These are phyloP conservation scores for Paramarasmius palmivorus DNA, from an alignment of 1,284 basidiomycete species.

Conservation along the genomic window DNA sequence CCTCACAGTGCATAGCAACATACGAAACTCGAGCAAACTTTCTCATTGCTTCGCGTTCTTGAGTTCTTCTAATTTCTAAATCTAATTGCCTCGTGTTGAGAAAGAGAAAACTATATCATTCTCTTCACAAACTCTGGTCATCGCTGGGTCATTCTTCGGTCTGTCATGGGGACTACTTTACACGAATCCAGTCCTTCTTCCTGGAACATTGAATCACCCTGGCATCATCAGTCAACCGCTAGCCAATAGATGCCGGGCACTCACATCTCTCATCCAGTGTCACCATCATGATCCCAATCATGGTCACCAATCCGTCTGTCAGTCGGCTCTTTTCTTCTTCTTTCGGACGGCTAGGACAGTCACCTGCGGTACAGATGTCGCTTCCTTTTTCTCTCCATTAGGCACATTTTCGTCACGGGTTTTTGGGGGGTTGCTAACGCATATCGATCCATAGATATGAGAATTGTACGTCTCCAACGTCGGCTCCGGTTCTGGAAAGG, in stretches of 20 bases:
- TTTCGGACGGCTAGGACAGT: constrained; percentile 61
- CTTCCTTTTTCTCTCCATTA: constrained; percentile 17
- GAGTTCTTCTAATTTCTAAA: too few relatives aligned
- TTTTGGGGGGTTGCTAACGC: constrained; percentile 41
- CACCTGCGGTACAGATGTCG: constrained; percentile 34
- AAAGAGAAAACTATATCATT: too few relatives aligned
- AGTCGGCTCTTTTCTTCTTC: constrained; percentile 54
- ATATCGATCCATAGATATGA: constrained; percentile 56
- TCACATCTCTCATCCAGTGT: constrained; percentile 3
- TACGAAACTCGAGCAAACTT: too few relatives aligned
- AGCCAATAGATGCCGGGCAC: too few relatives aligned
- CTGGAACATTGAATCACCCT: too few relatives aligned
- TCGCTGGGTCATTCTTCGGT: too few relatives aligned
- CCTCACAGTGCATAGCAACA: not conserved
- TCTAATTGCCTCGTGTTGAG: too few relatives aligned
- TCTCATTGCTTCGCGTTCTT: too few relatives aligned
- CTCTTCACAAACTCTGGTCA: too few relatives aligned
- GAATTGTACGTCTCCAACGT: constrained; percentile 58
- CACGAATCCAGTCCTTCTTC: too few relatives aligned
- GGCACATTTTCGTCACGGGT: constrained; percentile 14
- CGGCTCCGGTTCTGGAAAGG: constrained; percentile 62
- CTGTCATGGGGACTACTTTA: too few relatives aligned
- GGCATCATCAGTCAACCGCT: too few relatives aligned
- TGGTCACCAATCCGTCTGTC: constrained; percentile 15
- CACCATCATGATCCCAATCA: constrained; percentile 4